phyloP scores from a whole-genome alignment of 2,329 filamentous ascomycete genomes.

The Aspergillus vadensis region DNA sequence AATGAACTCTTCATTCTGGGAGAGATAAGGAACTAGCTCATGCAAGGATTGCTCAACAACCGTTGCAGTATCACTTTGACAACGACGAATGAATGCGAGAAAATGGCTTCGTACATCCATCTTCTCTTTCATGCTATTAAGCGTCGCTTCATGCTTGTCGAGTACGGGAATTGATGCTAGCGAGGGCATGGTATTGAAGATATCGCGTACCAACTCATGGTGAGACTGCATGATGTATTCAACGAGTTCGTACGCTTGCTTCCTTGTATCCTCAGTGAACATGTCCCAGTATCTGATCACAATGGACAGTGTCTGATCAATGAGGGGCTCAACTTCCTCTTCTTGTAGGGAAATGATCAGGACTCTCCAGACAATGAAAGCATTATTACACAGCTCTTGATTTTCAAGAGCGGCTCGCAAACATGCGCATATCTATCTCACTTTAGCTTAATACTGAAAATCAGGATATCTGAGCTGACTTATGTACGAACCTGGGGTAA shows the following conservation, averaged over 20 bases:
- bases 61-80: conserved; percentile 79
- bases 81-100: conserved; percentile 70
- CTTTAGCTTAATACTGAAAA: conserved; percentile 13
- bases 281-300: conserved; percentile 76
- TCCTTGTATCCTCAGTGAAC: conserved; percentile 64
- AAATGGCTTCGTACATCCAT: conserved; percentile 69
- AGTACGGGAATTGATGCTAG: conserved; percentile 71
- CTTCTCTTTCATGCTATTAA: conserved; percentile 65
- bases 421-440: conserved; percentile 78
- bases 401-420: conserved; percentile 80
- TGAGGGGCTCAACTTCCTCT: conserved; percentile 74
- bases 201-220: conserved; percentile 61
- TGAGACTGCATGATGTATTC: conserved; percentile 66
- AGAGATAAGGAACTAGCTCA: conserved; percentile 75
- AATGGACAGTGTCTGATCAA: conserved; percentile 88
- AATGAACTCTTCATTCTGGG: conserved; percentile 72
- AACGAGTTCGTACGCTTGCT: conserved; percentile 65
- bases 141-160: conserved; percentile 64
- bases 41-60: conserved; percentile 80
- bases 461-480: neutral
- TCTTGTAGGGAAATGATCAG: conserved; percentile 74
- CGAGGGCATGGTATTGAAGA: conserved; percentile 76
- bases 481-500: conserved; percentile 72
- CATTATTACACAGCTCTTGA: conserved; percentile 71
- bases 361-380: conserved; percentile 81